These are phyloP conservation scores for Sugiyamaella americana DNA, from an alignment of 805 yeast species.

Conservation along the genomic window DNA sequence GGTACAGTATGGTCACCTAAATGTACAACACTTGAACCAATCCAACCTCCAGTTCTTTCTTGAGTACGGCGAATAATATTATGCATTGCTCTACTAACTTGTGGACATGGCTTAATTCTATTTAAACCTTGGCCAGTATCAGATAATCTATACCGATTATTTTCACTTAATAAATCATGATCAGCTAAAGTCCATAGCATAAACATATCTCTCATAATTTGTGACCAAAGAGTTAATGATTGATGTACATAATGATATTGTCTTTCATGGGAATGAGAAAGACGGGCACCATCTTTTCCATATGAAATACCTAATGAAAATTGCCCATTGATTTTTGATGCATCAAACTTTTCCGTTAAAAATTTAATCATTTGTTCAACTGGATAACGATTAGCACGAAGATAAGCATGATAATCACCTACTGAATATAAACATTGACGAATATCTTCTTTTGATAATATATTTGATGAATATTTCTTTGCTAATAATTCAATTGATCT, in stretches of 20 bases:
- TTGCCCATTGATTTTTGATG: constrained; percentile 31
- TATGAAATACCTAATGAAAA: constrained; percentile 56
- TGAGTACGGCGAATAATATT: constrained; percentile 62
- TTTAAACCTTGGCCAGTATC: constrained; percentile 81
- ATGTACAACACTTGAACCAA: constrained; percentile 75
- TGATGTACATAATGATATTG: constrained; percentile 73
- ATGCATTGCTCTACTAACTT: constrained; percentile 64
- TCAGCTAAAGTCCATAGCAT: constrained; percentile 74
- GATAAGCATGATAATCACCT: constrained; percentile 71
- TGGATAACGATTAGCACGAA: constrained; percentile 63
- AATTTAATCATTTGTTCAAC: constrained; percentile 55
- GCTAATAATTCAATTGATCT: constrained; percentile 59
- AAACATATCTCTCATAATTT: constrained; percentile 72
- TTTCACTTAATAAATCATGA: constrained; percentile 54
- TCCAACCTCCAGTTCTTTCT: constrained; percentile 58
- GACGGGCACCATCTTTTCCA: constrained; percentile 63
- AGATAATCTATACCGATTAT: constrained; percentile 45
- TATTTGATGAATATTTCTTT: constrained; percentile 8
- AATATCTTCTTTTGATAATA: constrained; percentile 51
- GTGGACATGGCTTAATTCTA: constrained; percentile 69
- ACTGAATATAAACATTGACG: constrained; percentile 68
- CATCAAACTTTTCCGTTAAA: constrained; percentile 42
- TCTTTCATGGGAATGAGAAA: constrained; percentile 66
- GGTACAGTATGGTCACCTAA: constrained; percentile 82
- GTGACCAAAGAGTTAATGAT: constrained; percentile 68